Evolutionary conservation across 768 basidiomycete species (phyloP).

Genomic region (Crepidotus variabilis): DNA sequence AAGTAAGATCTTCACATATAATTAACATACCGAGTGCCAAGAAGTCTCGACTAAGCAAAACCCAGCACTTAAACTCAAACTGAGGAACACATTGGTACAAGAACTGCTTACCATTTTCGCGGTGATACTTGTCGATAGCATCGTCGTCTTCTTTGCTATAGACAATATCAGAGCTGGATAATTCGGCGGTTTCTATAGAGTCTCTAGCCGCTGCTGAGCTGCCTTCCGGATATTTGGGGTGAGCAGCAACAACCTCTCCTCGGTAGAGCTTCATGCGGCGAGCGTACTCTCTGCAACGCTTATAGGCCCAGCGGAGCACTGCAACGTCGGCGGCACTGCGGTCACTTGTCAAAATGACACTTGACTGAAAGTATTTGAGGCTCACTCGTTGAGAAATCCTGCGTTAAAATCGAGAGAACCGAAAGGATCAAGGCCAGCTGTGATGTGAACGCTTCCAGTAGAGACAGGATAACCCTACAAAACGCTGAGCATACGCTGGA

Average conservation of each 20-base stretch:
- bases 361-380: background rate
- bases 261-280: constrained; percentile 45
- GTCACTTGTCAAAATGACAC: background rate
- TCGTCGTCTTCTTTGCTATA: constrained; percentile 36
- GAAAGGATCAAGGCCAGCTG: constrained; percentile 24
- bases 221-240: constrained; percentile 25
- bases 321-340: constrained; percentile 37
- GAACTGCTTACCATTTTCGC: constrained; percentile 24
- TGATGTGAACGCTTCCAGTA: constrained; percentile 36
- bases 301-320: constrained; percentile 46
- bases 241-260: constrained; percentile 19
- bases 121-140: constrained; percentile 29
- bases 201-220: constrained; percentile 23
- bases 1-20: background rate
- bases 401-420: constrained; percentile 19
- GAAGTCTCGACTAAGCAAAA: constrained; percentile 29
- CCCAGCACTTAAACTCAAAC: background rate
- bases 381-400: constrained; percentile 32
- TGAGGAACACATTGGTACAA: background rate
- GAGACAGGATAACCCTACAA: constrained; percentile 31
- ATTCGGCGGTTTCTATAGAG: constrained; percentile 21
- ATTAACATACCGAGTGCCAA: constrained; percentile 37
- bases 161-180: constrained; percentile 27
- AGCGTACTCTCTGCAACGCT: constrained; percentile 44
- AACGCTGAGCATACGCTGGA: background rate